These are phyloP conservation scores for Zymoseptoria crescenta DNA, from an alignment of 2,329 filamentous ascomycete genomes.

Conservation along the genomic window DNA sequence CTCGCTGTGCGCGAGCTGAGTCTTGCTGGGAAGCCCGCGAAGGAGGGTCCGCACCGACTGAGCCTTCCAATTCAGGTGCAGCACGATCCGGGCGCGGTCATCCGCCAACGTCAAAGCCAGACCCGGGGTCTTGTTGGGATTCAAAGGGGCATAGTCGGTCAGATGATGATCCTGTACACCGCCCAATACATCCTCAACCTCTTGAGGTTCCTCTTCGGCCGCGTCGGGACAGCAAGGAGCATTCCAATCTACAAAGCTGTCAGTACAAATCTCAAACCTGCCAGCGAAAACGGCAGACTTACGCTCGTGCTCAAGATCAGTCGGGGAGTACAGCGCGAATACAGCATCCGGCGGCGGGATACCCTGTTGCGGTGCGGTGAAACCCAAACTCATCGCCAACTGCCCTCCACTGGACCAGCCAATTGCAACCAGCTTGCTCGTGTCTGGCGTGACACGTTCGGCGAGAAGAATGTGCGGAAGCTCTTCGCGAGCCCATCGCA, in stretches of 20 bases:
- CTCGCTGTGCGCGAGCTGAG: background rate
- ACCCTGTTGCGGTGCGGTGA: background rate
- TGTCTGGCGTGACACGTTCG: background rate
- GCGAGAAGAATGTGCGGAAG: background rate
- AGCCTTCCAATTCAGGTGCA: constrained; percentile 4
- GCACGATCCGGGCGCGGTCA: constrained; percentile 1
- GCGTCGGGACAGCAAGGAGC: constrained; percentile 1
- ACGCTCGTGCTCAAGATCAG: constrained; percentile 1
- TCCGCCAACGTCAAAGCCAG: constrained; percentile 1
- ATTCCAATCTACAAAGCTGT: background rate
- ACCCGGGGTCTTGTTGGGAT: background rate
- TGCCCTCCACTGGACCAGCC: constrained; percentile 6
- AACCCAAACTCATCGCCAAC: constrained; percentile 4
- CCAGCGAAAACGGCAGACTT: background rate
- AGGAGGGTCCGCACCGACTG: constrained; percentile 3
- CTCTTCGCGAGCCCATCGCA: constrained; percentile 2
- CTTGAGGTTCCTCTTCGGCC: background rate
- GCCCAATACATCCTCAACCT: constrained; percentile 1
- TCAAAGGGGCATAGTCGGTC: background rate
- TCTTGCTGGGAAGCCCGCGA: constrained; percentile 3
- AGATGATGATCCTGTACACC: constrained; percentile 1
- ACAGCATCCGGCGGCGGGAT: constrained; percentile 3
- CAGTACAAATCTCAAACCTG: background rate
- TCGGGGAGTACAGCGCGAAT: constrained; percentile 6
- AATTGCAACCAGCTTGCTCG: background rate